Conservation (phyloP, 1,284 basidiomycete genomes). For the Apiotrichum domesticum region DNA sequence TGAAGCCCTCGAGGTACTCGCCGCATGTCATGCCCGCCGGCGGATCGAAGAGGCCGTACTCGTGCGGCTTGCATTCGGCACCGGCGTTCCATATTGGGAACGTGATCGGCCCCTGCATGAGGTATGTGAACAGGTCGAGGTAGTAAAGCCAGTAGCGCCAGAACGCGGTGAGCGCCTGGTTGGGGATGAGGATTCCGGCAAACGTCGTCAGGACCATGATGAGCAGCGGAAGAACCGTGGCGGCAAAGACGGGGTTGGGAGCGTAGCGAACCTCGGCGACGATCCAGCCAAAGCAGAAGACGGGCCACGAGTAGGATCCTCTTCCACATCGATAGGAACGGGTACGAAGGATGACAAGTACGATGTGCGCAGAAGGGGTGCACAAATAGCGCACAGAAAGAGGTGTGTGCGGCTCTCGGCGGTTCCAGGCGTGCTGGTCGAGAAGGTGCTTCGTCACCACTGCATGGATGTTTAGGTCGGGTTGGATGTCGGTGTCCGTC, state of each 20-base stretch:
- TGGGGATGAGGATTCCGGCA: slow-evolving; percentile 32
- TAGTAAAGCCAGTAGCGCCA: slow-evolving; percentile 38
- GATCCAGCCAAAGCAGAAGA: slow-evolving; percentile 24
- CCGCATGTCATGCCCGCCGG: slow-evolving; percentile 41
- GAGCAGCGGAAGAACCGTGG: slow-evolving; percentile 2
- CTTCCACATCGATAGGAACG: no score
- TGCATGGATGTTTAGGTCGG: no score
- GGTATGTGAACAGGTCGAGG: slow-evolving; percentile 25
- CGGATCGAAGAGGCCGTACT: slow-evolving; percentile 39
- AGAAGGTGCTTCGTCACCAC: no score
- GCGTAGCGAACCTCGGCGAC: slow-evolving; percentile 38
- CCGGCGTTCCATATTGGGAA: slow-evolving; percentile 30
- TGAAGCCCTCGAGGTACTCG: slow-evolving; percentile 29
- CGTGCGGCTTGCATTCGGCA: slow-evolving; percentile 33
- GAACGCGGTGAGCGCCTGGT: slow-evolving; percentile 28
- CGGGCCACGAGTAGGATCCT: slow-evolving; percentile 38
- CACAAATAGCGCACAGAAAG: no score
- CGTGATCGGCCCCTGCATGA: slow-evolving; percentile 19
- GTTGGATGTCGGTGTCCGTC: no score
- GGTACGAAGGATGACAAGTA: background rate
- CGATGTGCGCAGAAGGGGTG: no score
- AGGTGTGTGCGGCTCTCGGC: no score
- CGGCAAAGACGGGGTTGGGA: slow-evolving; percentile 31
- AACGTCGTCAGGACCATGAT: slow-evolving; percentile 24
- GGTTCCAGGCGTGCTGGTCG: no score